Evolutionary conservation across 2,329 filamentous ascomycete species (phyloP).

Genomic region (Chaetothyriales sp.): DNA sequence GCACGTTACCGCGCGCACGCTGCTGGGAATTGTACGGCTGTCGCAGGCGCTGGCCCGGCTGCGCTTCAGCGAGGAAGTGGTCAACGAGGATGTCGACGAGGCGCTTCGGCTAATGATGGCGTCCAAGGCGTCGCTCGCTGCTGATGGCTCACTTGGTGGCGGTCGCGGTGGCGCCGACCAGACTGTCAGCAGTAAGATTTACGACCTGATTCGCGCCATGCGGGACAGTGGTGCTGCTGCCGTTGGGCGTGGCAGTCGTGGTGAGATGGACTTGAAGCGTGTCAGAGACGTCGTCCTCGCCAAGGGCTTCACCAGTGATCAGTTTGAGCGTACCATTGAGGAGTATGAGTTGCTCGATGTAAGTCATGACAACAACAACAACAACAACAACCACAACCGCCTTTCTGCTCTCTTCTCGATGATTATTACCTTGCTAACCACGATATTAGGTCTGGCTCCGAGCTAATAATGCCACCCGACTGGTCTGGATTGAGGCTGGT

Average conservation of each 20-base stretch:
- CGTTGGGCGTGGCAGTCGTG: slow-evolving; percentile 57
- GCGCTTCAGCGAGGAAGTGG: slow-evolving; percentile 71
- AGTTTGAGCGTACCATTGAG: slow-evolving; percentile 71
- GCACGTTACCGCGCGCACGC: slow-evolving; percentile 83
- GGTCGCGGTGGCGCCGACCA: slow-evolving; percentile 37
- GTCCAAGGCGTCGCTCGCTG: slow-evolving; percentile 77
- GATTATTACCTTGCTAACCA: slow-evolving; percentile 26
- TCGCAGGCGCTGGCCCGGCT: slow-evolving; percentile 86
- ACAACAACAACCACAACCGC: no score
- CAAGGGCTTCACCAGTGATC: slow-evolving; percentile 91
- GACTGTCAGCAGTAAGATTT: slow-evolving; percentile 79
- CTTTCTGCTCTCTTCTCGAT: not conserved
- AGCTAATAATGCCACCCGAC: slow-evolving; percentile 50
- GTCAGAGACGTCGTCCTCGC: slow-evolving; percentile 84
- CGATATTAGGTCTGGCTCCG: slow-evolving; percentile 58
- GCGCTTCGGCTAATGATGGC: slow-evolving; percentile 81
- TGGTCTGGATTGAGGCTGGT: slow-evolving; percentile 51
- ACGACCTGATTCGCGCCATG: slow-evolving; percentile 80
- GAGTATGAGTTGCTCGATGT: slow-evolving; percentile 83
- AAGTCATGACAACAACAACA: slow-evolving; percentile 41
- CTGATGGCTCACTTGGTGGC: slow-evolving; percentile 36
- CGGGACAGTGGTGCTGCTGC: slow-evolving; percentile 68
- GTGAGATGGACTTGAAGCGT: slow-evolving; percentile 73
- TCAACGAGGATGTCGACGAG: slow-evolving; percentile 89
- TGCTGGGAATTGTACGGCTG: slow-evolving; percentile 82